phyloP scores from a whole-genome alignment of 2,329 filamentous ascomycete genomes.

The Aspergillus ibericus region DNA sequence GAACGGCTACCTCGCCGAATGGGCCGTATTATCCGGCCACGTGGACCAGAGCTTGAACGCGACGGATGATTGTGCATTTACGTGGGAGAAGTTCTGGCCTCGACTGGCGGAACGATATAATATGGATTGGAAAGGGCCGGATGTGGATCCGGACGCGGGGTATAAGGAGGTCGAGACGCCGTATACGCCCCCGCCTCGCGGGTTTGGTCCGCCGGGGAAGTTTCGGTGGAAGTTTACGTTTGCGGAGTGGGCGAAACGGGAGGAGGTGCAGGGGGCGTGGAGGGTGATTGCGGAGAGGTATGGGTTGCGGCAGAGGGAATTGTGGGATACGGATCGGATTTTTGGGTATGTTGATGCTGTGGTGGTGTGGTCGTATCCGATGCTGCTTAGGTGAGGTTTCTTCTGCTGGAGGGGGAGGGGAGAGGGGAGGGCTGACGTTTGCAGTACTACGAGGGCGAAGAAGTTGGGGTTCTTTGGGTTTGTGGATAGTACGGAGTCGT shows the following conservation, averaged over 20 bases:
- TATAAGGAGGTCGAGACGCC: conserved; percentile 18
- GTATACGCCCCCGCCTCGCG: conserved; percentile 28
- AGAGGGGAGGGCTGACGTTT: too few relatives aligned
- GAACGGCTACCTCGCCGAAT: conserved; percentile 53
- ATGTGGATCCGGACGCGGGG: too few relatives aligned
- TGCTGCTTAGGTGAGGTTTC: conserved; percentile 20
- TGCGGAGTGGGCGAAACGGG: conserved; percentile 47
- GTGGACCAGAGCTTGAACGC: conserved; percentile 53
- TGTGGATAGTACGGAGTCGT: conserved; percentile 31
- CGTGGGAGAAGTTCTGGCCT: conserved; percentile 52
- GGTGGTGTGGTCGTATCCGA: conserved; percentile 21
- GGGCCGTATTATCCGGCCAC: conserved; percentile 47
- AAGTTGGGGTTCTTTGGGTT: conserved; percentile 37
- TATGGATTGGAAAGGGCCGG: conserved; percentile 37
- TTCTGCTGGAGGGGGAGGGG: too few relatives aligned
- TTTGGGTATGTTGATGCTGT: neutral
- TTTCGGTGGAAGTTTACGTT: too few relatives aligned
- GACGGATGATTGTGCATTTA: conserved; percentile 47
- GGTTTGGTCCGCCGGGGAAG: conserved; percentile 43
- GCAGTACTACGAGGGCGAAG: conserved; percentile 31
- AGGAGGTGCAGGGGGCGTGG: conserved; percentile 41
- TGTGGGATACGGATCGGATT: neutral
- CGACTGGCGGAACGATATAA: conserved; percentile 49
- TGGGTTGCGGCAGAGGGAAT: conserved; percentile 25
- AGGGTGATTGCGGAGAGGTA: conserved; percentile 34